Base-by-base conservation (phyloP, 129 eudicot species). In the Escallonia herrerae region DNA sequence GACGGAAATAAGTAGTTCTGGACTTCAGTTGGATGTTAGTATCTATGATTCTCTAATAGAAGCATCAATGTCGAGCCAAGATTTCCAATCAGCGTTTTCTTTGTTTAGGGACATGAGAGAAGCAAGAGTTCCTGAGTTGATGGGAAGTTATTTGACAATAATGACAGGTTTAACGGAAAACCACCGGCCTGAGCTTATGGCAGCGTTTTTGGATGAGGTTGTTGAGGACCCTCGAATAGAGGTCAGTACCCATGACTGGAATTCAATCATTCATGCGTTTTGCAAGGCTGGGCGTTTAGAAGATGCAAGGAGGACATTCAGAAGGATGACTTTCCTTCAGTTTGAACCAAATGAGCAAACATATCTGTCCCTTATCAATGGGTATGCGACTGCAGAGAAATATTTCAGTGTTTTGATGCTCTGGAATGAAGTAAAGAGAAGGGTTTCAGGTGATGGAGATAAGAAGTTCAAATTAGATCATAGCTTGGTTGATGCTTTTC, bases 161-260 rank as follows among this genome's bases (percentile, higher is more conserved):
- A 93, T 93, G 96, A 93, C 98, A 8, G 95, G 96, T 58, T 77
- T 93, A 68, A 93, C 96, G 4, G 98, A 93, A 74, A 82, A 83
- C 72, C 90, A 88, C 68, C 77, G 98, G 5, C 98, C 98, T 9
- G 98, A 93, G 71, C 85, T 93, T 39, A 88, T 93, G 98, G 98
- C 96, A 10, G 84, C 95, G 0, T 86, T 93, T 67, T 78, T 93
- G 66, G 98, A 93, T 49, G 98, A 93, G 72, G 79, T 88, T 65
- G 98, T 85, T 68, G 91, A 86, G 66, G 98, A 93, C 68, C 98
- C 95, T 7, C 75, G 91, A 15, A 79, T 86, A 33, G 85, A 85
- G 66, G 80, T 88, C 7, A 89, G 98, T 50, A 85, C 96, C 53
- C 96, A 93, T 33, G 98, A 93, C 67, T 93, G 98, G 98, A 93